Conservation (phyloP, 805 yeast species). For the Priceomyces medius region DNA sequence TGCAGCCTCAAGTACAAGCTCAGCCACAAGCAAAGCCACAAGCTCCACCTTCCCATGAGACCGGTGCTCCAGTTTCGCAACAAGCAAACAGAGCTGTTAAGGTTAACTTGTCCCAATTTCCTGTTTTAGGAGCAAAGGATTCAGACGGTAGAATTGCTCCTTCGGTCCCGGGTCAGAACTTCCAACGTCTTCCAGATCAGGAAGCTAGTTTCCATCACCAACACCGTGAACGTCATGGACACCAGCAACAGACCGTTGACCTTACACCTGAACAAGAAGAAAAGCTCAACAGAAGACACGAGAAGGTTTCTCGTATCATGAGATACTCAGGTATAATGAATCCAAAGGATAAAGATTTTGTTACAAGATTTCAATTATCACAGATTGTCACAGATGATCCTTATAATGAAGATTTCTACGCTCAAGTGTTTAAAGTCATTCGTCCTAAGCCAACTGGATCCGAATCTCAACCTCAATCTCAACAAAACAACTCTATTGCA, state of each 20-base stretch:
- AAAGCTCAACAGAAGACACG: constrained; percentile 63
- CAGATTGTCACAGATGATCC: constrained; percentile 98
- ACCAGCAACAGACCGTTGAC: constrained; percentile 28
- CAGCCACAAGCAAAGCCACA: not conserved
- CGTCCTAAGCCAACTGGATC: constrained; percentile 53
- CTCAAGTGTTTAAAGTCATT: constrained; percentile 77
- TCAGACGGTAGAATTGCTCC: constrained; percentile 15
- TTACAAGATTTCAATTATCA: constrained; percentile 89
- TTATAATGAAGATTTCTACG: constrained; percentile 93
- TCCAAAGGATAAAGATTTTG: constrained; percentile 94
- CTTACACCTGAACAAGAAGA: constrained; percentile 74
- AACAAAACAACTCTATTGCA: constrained; percentile 77
- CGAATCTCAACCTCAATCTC: constrained; percentile 46
- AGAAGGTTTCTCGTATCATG: constrained; percentile 71
- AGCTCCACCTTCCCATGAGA: constrained; percentile 3
- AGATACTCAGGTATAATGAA: constrained; percentile 93
- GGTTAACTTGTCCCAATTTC: constrained; percentile 49
- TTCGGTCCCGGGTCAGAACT: constrained; percentile 13
- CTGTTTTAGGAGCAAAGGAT: constrained; percentile 52
- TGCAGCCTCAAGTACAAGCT: not conserved
- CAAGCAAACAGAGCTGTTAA: constrained; percentile 7
- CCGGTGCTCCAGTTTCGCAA: constrained; percentile 1
- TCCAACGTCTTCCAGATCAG: constrained; percentile 21
- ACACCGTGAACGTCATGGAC: constrained; percentile 21
- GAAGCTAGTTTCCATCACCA: constrained; percentile 28